Evolutionary conservation across 2,329 filamentous ascomycete genomes (phyloP).

Genomic region (Neopestalotiopsis sp.): DNA sequence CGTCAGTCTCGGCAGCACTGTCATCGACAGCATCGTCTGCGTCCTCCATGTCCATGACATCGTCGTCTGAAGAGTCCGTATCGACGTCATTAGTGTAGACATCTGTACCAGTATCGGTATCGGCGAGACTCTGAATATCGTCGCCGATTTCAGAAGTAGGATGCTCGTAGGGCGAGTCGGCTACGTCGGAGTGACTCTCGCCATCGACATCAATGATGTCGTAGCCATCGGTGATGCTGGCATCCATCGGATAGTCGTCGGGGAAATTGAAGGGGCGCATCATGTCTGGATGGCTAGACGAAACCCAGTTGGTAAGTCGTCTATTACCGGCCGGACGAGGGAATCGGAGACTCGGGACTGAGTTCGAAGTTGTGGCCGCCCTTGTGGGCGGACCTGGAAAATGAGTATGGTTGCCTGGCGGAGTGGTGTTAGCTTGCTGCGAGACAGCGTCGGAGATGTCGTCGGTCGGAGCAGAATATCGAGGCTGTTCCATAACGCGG

Average conservation of each 20-base stretch:
- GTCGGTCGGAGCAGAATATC: slow-evolving; percentile 29
- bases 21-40: slow-evolving; percentile 23
- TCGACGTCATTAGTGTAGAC: slow-evolving; percentile 51
- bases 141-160: slow-evolving; percentile 46
- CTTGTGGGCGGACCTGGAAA: slow-evolving; percentile 26
- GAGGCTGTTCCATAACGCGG: slow-evolving; percentile 59
- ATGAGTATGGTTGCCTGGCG: slow-evolving; percentile 34
- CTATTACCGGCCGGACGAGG: slow-evolving; percentile 61
- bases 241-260: slow-evolving; percentile 45
- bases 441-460: slow-evolving; percentile 35
- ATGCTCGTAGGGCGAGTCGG: slow-evolving; percentile 53
- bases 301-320: slow-evolving; percentile 64
- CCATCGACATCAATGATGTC: slow-evolving; percentile 62
- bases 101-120: slow-evolving; percentile 50
- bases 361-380: slow-evolving; percentile 31
- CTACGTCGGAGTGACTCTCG: slow-evolving; percentile 58
- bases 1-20: slow-evolving; percentile 20
- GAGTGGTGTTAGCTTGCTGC: slow-evolving; percentile 22
- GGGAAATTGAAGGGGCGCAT: slow-evolving; percentile 52
- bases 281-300: slow-evolving; percentile 62
- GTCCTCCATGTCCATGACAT: slow-evolving; percentile 28
- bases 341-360: slow-evolving; percentile 60
- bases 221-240: slow-evolving; percentile 61
- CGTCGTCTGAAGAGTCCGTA: slow-evolving; percentile 46
- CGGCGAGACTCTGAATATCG: slow-evolving; percentile 55